Percentiles rank a stretch among this genome's conserved stretches.
phyloP scores from a whole-genome alignment of 768 basidiomycete species.

The Xerocomellus dryophilus region DNA sequence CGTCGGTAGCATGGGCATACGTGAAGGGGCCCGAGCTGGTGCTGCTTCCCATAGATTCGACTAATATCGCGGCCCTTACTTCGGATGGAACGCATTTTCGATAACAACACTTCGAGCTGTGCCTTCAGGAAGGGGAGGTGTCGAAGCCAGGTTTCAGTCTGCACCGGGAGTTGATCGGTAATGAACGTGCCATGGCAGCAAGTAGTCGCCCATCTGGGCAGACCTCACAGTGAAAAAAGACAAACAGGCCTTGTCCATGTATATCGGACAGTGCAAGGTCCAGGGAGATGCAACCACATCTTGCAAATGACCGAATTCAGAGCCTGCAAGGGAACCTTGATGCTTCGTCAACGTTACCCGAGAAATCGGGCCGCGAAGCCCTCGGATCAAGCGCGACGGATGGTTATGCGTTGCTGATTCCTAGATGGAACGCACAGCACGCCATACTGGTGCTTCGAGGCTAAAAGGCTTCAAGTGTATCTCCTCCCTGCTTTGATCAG shows the following conservation, averaged over 20 bases:
- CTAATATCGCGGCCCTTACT: background rate
- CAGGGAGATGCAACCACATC: background rate
- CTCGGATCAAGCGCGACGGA: conserved; percentile 19
- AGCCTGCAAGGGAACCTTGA: background rate
- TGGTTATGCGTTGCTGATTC: conserved; percentile 3
- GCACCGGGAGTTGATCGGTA: background rate
- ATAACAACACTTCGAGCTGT: background rate
- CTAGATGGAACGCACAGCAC: background rate
- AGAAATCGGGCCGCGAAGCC: conserved; percentile 10
- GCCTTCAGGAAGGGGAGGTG: background rate
- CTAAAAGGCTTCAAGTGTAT: background rate
- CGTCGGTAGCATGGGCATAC: background rate
- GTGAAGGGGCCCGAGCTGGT: background rate
- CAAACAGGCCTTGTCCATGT: background rate
- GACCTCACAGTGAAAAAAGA: background rate
- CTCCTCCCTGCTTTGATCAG: background rate
- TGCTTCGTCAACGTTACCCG: background rate
- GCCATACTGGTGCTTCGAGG: background rate
- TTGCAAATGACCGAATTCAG: background rate
- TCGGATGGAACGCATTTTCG: background rate
- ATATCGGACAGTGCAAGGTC: background rate
- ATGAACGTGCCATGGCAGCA: background rate
- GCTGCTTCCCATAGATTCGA: background rate
- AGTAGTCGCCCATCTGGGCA: background rate
- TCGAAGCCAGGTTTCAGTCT: background rate